Conservation (phyloP, 2,329 filamentous ascomycete genomes). For the Exserohilum turcica region DNA sequence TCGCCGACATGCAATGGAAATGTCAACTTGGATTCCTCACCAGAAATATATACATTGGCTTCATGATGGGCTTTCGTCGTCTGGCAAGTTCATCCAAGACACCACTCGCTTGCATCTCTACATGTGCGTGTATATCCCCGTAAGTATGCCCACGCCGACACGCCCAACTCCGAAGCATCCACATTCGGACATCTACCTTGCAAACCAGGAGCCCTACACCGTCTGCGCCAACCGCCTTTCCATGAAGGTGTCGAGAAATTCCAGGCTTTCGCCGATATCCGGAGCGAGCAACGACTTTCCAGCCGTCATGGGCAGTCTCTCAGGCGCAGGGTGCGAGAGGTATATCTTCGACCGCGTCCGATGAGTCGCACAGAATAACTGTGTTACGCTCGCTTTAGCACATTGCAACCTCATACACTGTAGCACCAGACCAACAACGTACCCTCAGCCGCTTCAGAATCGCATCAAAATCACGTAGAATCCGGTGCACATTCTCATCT, state of each 20-base stretch:
- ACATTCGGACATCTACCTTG: not conserved
- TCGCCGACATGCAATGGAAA: not conserved
- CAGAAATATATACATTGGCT: not conserved
- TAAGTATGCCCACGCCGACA: not conserved
- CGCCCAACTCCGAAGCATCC: not conserved
- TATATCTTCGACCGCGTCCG: constrained; percentile 2
- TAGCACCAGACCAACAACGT: not conserved
- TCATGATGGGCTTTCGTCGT: not conserved
- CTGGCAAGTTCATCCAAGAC: too few species aligned
- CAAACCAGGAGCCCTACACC: not conserved
- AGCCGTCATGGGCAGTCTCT: constrained; percentile 8
- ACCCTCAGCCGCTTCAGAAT: constrained; percentile 6
- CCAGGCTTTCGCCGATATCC: not conserved
- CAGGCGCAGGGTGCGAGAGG: constrained; percentile 7
- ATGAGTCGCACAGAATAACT: constrained; percentile 10
- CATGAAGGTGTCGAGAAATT: constrained; percentile 3
- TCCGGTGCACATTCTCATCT: not conserved
- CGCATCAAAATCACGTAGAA: not conserved
- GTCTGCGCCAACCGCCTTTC: constrained; percentile 1
- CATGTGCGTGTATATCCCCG: not conserved
- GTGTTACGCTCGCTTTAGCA: not conserved
- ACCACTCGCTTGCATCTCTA: not conserved
- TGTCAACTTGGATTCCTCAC: not conserved
- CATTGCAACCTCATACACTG: not conserved
- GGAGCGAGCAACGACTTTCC: constrained; percentile 4